Conservation (phyloP, 768 basidiomycete species). For the Suillus clintonianus region DNA sequence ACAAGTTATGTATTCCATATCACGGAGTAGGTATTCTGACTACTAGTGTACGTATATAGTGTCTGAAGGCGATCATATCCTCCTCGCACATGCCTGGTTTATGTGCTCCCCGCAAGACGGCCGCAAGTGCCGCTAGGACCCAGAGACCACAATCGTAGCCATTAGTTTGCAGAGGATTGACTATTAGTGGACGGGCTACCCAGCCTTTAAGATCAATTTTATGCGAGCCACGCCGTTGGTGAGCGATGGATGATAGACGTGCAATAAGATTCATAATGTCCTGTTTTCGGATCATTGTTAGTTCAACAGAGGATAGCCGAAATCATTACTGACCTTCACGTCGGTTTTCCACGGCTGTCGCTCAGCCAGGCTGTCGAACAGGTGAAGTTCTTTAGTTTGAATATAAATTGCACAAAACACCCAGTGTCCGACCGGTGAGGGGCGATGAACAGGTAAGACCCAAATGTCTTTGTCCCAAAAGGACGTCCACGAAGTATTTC, state of each 20-base stretch:
- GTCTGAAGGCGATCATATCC: constrained; percentile 10
- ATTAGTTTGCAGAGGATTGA: constrained; percentile 14
- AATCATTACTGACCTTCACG: background rate
- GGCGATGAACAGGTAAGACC: constrained; percentile 38
- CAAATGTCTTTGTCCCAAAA: constrained; percentile 34
- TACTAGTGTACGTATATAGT: constrained; percentile 5
- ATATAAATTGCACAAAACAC: constrained; percentile 25
- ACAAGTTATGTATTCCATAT: background rate
- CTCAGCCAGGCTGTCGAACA: constrained; percentile 7
- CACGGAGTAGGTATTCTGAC: background rate
- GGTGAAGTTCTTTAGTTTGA: constrained; percentile 3
- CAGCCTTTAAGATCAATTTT: background rate
- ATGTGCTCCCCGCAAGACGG: constrained; percentile 15
- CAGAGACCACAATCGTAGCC: constrained; percentile 25
- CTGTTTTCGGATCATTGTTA: background rate
- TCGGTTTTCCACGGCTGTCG: background rate
- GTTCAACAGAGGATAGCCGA: too few relatives aligned
- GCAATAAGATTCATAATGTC: background rate
- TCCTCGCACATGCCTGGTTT: constrained; percentile 11
- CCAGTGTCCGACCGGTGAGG: constrained; percentile 27
- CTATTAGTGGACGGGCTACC: background rate
- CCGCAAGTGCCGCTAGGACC: constrained; percentile 21
- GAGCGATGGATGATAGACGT: background rate
- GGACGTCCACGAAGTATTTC: background rate
- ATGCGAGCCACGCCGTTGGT: background rate